Percentiles rank a stretch among this genome's conserved stretches.
Conservation (phyloP, 108 stramenopile species). For the Nitzschia sp. region DNA sequence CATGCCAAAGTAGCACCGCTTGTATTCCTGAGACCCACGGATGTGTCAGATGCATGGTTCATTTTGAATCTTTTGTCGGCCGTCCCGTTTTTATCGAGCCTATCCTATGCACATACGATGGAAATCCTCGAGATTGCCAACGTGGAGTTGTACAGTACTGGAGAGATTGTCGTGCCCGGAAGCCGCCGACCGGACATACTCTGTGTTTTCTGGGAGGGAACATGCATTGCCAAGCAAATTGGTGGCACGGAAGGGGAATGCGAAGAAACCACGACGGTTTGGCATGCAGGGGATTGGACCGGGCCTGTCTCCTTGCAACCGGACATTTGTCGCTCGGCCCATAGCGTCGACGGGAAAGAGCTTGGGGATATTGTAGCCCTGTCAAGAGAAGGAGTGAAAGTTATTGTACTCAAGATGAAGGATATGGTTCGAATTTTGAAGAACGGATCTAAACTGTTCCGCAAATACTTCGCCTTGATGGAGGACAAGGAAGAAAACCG, state of each 20-base stretch:
- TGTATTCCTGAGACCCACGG: conserved; percentile 69
- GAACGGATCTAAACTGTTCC: conserved; percentile 64
- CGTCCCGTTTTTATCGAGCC: conserved; percentile 70
- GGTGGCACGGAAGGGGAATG: not conserved
- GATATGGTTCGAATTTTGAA: conserved; percentile 63
- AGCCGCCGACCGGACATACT: conserved; percentile 45
- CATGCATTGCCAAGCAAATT: conserved; percentile 41
- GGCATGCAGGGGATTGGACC: conserved; percentile 86
- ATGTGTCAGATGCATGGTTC: conserved; percentile 81
- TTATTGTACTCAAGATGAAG: conserved; percentile 55
- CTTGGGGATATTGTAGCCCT: conserved; percentile 64
- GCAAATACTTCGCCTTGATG: conserved; percentile 51
- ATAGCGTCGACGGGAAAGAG: conserved; percentile 23
- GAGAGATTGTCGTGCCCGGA: conserved; percentile 52
- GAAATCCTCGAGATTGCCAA: conserved; percentile 73
- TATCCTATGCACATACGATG: conserved; percentile 74
- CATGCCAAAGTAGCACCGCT: conserved; percentile 40
- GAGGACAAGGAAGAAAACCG: conserved; percentile 47
- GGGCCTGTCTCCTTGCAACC: conserved; percentile 72
- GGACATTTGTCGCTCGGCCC: conserved; percentile 48
- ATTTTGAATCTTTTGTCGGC: conserved; percentile 71
- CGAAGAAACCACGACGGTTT: conserved; percentile 25
- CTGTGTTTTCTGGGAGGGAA: conserved; percentile 79
- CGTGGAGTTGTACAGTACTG: conserved; percentile 50
- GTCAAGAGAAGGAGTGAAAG: conserved; percentile 70